Evolutionary conservation across 768 basidiomycete genomes (phyloP), one percentile per base, ranked within the genome.

Genomic region (Thelephora ganbajun): DNA sequence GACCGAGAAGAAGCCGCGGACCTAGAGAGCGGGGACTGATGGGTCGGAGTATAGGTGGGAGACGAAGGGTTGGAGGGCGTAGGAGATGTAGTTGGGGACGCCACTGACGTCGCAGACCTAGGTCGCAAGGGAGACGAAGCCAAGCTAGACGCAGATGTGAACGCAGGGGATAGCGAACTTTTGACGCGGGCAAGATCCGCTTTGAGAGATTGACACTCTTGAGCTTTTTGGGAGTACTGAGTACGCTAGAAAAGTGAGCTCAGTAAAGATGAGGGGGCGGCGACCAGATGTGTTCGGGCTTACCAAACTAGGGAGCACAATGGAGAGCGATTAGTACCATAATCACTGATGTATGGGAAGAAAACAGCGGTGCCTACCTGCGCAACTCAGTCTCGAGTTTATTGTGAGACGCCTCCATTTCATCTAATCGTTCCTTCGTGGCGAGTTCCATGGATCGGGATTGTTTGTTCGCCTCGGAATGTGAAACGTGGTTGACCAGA

Each of bases 401-500:
- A 49, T 67, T 61, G 54, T 74, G 71, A 49, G 67, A 63, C 50
- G 66, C 58, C 65, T 85, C 77, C 52, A 76, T 66, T 56, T 80
- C 79, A 52, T 84, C 80, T 39, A 87, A 63, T 64, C 77, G 77
- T 55, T 68, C 66, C 66, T 74, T 80, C 58, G 84, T 68, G 51
- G 66, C 69, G 45, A 68, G 64, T 66, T 88, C 84, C 47, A 72
- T 64, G 49, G 61, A 66, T 63, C 80, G 84, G 41, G 83, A 74
- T 54, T 66, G 62, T 67, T 80, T 83, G 60, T 72, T 78, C 50
- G 77, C 76, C 59, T 89, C 86, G 33, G 80, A 81, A 65, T 87
- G 83, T 55, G 84, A 81, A 44, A 77, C 66, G 61, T 87, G 82
- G 58, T 89, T 89, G 67, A 83, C 74, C 49, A 89, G 73, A 61